Evolutionary conservation across 163 green algal species (phyloP), one percentile per base, ranked within the genome.

Genomic region (Scenedesmus sp.): DNA sequence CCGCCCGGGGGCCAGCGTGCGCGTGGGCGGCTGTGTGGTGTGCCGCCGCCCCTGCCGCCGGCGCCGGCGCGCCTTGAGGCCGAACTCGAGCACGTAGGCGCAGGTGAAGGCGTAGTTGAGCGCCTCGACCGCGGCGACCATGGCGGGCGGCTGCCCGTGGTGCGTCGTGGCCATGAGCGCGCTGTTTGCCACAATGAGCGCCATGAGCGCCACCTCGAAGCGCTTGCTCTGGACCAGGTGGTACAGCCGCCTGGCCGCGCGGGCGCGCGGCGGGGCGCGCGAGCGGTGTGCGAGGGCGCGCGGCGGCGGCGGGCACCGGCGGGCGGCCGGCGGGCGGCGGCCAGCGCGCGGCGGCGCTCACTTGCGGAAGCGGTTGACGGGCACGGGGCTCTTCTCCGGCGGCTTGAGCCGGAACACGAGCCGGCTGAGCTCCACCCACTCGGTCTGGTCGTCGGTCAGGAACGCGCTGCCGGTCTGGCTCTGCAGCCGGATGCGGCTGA

Each of bases 341-440:
- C 31, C 60, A n/a, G 7, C 14, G 33, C 28, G 15, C 3, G 7
- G 7, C 17, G 4, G 24, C 6, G 33, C 72, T 64, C 33, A 80
- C 72, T 22, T 72, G 0, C 72, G 26, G 1, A 71, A n/a, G 31
- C 56, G 60, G 74, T 81, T 75, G 34, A 42, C 50, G 26, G 89
- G 89, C 54, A 91, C 53, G 0, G 71, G 74, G 20, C 77, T 70
- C 65, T 89, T 89, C 28, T 89, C 83, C 4, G 89, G 74, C 10
- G 89, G 89, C 48, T 89, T 88, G 47, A 92, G 64, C 39, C 89
- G 76, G 83, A 93, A 93, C 13, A 92, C 86, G 75, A 91, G 83
- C 65, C 87, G 89, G 63, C 56, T 84, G 60, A 94, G 77, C 69
- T 91, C 90, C 34, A 87, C 84, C 89, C 91, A 95, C 71, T 94